Base-by-base conservation (phyloP, 345 rosid genomes). In the Boechera stricta region DNA sequence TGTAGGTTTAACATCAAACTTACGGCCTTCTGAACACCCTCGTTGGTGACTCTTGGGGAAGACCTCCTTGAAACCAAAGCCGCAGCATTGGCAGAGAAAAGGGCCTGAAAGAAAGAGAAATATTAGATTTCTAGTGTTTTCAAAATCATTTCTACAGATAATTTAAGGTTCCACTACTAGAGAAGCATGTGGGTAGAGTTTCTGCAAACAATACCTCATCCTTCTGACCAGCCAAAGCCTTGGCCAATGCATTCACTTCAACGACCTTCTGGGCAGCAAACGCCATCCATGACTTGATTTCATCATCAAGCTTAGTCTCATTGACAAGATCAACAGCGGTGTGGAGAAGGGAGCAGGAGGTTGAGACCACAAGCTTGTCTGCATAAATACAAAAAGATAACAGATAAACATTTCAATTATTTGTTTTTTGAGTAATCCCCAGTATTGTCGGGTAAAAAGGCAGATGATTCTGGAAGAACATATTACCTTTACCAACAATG, bases 251-350 rank as follows among this genome's bases (percentile, higher is more conserved):
- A 68, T 90, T 90, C 61, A 92, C 98, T 87, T 95, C 99, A 80
- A 90, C 82, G 63, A 95, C 84, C 84, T 95, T 95, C 85, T 95
- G 98, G 83, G 98, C 99, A 78, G 98, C 98, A 77, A 95, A 95
- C 10, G 99, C 98, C 72, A 95, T 83, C 99, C 99, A 92, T 44
- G 99, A 95, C 74, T 92, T 92, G 72, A 95, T 85, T 78, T 95
- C 99, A 45, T 79, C 52, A 52, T 95, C 99, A 36, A 95, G 82
- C 88, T 95, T 92, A 12, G 89, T 84, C 87, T 95, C 98, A 41
- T 95, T 95, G 60, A 91, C 77, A 64, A 95, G 96, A 76, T 95
- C 99, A 42, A 95, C 99, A 73, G 94, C 98, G 0, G 99, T 95
- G 87, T 95, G 99, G 69, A 91, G 91, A 77, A 95, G 98, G 53